Conservation (phyloP, 768 basidiomycete species). For the Pleurotus tuoliensis region DNA sequence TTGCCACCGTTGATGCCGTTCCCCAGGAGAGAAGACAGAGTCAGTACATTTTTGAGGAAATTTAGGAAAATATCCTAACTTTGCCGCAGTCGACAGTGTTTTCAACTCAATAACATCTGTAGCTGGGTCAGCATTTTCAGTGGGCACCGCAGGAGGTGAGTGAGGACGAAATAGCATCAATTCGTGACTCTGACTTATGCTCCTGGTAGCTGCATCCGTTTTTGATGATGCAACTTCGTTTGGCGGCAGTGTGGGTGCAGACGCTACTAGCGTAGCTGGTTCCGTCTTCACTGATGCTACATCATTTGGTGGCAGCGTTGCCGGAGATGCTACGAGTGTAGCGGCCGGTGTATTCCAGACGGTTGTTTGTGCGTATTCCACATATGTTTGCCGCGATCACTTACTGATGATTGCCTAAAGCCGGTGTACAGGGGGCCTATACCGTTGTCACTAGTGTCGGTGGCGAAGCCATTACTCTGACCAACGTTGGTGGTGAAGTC, state of each 20-base stretch:
- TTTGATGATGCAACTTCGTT: conserved; percentile 22
- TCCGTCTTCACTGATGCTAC: conserved; percentile 21
- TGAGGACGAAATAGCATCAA: not conserved
- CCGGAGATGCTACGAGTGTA: conserved; percentile 23
- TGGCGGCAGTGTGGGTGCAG: conserved; percentile 13
- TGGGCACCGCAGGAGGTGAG: conserved; percentile 21
- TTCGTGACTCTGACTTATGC: not conserved
- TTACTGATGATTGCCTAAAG: conserved; percentile 30
- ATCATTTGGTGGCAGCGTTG: conserved; percentile 23
- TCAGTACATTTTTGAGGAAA: conserved; percentile 19
- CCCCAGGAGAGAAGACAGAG: conserved; percentile 39
- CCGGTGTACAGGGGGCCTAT: conserved; percentile 45
- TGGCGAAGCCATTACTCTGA: conserved; percentile 27
- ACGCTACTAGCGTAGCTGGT: conserved; percentile 12
- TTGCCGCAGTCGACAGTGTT: conserved; percentile 29
- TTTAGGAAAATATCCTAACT: not conserved
- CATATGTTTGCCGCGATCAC: conserved; percentile 11
- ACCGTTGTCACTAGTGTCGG: conserved; percentile 59
- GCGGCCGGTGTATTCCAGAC: conserved; percentile 30
- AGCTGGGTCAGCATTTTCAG: conserved; percentile 31
- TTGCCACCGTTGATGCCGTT: conserved; percentile 34
- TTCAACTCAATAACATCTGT: conserved; percentile 35
- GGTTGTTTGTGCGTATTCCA: conserved; percentile 34
- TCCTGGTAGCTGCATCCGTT: conserved; percentile 15
- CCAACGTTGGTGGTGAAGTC: conserved; percentile 50